Evolutionary conservation across 768 basidiomycete genomes (phyloP), one percentile per base, ranked within the genome.

Genomic region (Lactarius quietus): DNA sequence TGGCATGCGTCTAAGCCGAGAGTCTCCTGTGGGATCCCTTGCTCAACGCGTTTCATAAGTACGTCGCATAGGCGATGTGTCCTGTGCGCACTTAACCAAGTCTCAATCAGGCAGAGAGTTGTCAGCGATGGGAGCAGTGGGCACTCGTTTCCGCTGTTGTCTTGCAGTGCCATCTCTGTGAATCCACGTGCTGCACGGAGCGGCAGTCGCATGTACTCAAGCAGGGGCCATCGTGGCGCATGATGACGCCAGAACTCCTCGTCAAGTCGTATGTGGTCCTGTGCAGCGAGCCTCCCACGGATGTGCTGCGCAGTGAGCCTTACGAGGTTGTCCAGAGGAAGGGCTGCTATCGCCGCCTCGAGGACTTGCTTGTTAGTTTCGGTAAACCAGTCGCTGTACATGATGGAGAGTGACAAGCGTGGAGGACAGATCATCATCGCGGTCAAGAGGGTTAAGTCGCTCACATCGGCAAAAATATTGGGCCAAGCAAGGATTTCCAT

Each of bases 111-210:
- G 39, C 28, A 18, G 36, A 64, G 29, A 5, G 26, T 35, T 28
- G n/a, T 64, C 51, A 64, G 23, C 29, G 7, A 26, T 2, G 57
- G 57, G 9, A 64, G 39, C 8, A n/a, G 63, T 0, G 58, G 58
- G 12, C 36, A 31, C 23, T 43, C n/a, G 3, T 9, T 39, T 3
- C 38, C 17, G 5, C 15, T 17, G 31, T 33, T 35, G n/a, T 57
- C 43, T 18, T 26, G 48, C 12, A 57, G 35, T 2, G 12, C 1
- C 56, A 52, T 41, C 18, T 58, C 45, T 6, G 2, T 33, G 17
- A 63, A 58, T 53, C 48, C 20, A 14, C 7, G 18, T 1, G 23
- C 14, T 14, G 48, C 28, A 18, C 8, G 10, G 2, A 15, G 36
- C 3, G 6, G 3, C 6, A 64, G 51, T 10, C 31, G 31, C 39